Evolutionary conservation across 2,329 filamentous ascomycete species (phyloP), one percentile per base, ranked within the genome.

Genomic region (Macrophomina phaseolina): DNA sequence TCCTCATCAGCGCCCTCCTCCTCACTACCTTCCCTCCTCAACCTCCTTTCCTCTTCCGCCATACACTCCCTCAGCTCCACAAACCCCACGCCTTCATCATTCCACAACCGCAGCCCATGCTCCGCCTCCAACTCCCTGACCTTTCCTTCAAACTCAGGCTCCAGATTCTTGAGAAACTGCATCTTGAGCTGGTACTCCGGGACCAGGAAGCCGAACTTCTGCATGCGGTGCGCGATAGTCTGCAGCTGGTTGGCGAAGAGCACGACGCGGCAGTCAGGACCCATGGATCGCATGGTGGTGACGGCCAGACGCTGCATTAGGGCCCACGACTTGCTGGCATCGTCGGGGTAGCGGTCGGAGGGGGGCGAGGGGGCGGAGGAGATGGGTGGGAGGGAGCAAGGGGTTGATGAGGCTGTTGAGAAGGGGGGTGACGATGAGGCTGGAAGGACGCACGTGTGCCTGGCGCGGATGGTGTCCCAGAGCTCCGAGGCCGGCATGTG

Each of bases 381-480:
- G 51, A 7, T 18, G 23, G 56, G 7, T 6, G 42, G 12, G 56
- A 61, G 42, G 12, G 30, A n/a, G 16, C 8, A 5, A 28, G 30
- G 9, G 38, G 53, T 30, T 2, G 14, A 36, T 6, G 36, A 32
- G 12, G 38, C n/a, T 9, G 23, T 12, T 11, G 53, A 42, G 3
- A 36, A 28, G 4, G 36, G 36, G 7, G 4, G 32, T 11, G 42
- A 34, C 8, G 42, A 14, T 12, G 28, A 3, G 11, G 34, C 36
- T 18, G 40, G 23, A 23, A 23, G 28, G 40, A 61, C 30, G 40
- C 8, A 11, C 2, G 56, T 61, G 56, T 61, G 56, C 16, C 32
- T 46, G 11, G 42, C 56, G 56, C 56, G 56, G 28, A 61, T 61
- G 56, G 34, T 40, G 16, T 46, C 56, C 56, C 56, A 61, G 28